Base-by-base conservation (phyloP, 139 green algal genomes). In the Astrephomene gubernaculifera region DNA sequence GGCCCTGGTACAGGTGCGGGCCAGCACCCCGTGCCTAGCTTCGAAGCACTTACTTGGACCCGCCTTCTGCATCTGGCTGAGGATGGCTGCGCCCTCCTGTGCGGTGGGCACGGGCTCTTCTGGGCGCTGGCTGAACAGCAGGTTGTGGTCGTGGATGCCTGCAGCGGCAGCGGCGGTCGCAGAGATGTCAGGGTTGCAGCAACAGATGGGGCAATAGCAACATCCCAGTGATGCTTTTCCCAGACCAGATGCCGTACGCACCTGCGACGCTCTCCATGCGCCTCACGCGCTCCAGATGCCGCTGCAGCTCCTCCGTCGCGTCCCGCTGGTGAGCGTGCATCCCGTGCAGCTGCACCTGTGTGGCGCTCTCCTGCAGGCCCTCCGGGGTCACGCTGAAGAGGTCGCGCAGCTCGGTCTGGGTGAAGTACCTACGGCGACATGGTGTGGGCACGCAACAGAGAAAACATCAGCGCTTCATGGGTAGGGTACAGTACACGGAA, bases 81-180 rank as follows among this genome's bases (percentile, higher is more conserved):
- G 38, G 4, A 72, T 64, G 31, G 21, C n/a, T 21, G 60, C 75
- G 8, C 72, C 68, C 44, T 87, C 76, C 64, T 71, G 53, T 5
- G 68, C 86, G 1, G 52, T 80, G 31, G n/a, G 65, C n/a, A 31
- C 60, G 4, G 61, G 63, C 44, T 81, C 85, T 39, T 43, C 45
- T 25, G 91, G 89, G 49, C 92, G 90, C 57, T 90, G 82, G 54
- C 44, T 93, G 86, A 96, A 98, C 35, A 98, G 81, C 88, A 98
- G 86, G 69, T 96, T 93, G 82, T 98, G 95, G 79, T 98, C 95
- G 61, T 89, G 94, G 57, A 96, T 85, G 60, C 95, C 95, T 89
- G 90, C 85, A 41, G 63, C 52, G n/a, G n/a, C n/a, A n/a, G n/a
- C n/a, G n/a, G n/a, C n/a, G n/a, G n/a, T n/a, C n/a, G n/a, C n/a